phyloP scores from a whole-genome alignment of 495 filamentous ascomycete genomes.

The Viridothelium virens region DNA sequence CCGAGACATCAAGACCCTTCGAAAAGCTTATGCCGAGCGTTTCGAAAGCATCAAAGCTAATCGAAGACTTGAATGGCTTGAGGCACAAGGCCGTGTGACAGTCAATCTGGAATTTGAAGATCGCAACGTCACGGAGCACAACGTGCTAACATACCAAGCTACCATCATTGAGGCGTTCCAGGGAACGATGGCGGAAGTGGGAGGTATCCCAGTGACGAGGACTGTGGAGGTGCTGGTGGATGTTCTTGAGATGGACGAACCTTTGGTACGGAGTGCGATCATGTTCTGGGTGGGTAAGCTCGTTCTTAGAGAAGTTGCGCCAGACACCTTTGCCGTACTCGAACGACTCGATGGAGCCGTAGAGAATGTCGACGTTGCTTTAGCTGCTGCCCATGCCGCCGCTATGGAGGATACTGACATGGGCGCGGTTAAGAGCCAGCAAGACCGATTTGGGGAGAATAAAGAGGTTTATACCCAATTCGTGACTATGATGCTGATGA shows the following conservation, averaged over 20 bases:
- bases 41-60: conserved; percentile 72
- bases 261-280: conserved; percentile 67
- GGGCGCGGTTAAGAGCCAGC: conserved; percentile 28
- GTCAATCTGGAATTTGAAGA: conserved; percentile 80
- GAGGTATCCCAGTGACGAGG: conserved; percentile 39
- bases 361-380: conserved; percentile 45
- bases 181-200: conserved; percentile 19
- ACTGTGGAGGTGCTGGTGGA: conserved; percentile 56
- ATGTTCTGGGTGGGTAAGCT: conserved; percentile 77
- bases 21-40: conserved; percentile 62
- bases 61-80: conserved; percentile 82
- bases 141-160: conserved; percentile 82
- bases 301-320: conserved; percentile 55
- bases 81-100: conserved; percentile 68
- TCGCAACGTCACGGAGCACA: conserved; percentile 55
- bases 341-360: conserved; percentile 47
- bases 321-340: conserved; percentile 54
- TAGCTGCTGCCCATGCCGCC: conserved; percentile 40
- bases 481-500: conserved; percentile 90
- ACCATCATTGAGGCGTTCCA: conserved; percentile 85
- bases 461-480: conserved; percentile 82
- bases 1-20: conserved; percentile 50
- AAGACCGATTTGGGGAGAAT: conserved; percentile 53
- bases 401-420: conserved; percentile 40
- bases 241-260: conserved; percentile 65